phyloP scores from a whole-genome alignment of 1,139 yeast genomes.

The Nakaseomyces kungkrabaensis region DNA sequence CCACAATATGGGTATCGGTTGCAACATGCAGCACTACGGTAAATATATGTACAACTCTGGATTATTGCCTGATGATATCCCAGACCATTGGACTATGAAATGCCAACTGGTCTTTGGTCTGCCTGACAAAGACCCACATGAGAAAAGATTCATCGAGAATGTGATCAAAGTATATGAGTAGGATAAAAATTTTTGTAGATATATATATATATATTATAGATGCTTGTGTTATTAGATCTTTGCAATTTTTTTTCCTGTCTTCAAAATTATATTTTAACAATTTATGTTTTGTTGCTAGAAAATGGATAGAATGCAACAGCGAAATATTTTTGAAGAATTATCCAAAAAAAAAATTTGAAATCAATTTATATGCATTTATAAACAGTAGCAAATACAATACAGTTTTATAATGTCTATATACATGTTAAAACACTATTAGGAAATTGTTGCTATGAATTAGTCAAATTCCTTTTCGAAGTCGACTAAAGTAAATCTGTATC shows the following conservation, averaged over 20 bases:
- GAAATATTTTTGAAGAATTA: no score
- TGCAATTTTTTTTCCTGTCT: background rate
- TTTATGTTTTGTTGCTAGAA: background rate
- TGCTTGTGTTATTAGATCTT: no score
- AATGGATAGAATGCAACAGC: no score
- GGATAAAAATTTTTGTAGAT: background rate
- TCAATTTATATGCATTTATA: no score
- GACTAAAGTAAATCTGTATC: conserved; percentile 53
- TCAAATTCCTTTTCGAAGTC: conserved; percentile 24
- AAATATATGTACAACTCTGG: conserved; percentile 17
- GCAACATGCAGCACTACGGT: conserved; percentile 38
- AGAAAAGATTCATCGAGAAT: conserved; percentile 13
- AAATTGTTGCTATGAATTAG: background rate
- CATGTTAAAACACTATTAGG: no score
- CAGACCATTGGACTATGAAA: conserved; percentile 32
- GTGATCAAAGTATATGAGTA: conserved; percentile 9
- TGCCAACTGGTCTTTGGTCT: conserved; percentile 37
- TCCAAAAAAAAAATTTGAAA: no score
- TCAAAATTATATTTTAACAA: no score
- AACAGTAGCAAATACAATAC: no score
- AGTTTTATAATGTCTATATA: no score
- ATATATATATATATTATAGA: background rate
- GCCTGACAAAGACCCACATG: conserved; percentile 8
- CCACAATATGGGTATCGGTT: conserved; percentile 33
- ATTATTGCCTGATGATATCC: conserved; percentile 30